A percentile compares a stretch with the other conserved stretches of the same genome.
Evolutionary conservation across 2,329 filamentous ascomycete species (phyloP).

Genomic region (Cladosporium sp.): DNA sequence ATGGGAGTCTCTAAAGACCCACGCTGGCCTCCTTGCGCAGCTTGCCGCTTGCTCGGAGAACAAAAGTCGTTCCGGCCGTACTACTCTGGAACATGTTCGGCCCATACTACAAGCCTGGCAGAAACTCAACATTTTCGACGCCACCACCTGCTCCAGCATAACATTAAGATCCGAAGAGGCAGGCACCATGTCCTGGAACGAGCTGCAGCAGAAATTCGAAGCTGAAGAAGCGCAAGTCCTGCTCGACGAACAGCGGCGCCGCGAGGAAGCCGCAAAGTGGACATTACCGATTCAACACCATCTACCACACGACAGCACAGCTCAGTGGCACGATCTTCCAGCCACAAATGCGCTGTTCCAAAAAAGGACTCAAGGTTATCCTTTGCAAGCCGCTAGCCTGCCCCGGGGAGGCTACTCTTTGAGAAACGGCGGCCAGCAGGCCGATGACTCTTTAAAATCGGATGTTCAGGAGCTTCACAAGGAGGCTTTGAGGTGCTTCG

Average conservation of each 20-base stretch:
- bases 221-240: slow-evolving; percentile 12
- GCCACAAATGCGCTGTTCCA: slow-evolving; percentile 34
- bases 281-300: slow-evolving; percentile 29
- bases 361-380: slow-evolving; percentile 29
- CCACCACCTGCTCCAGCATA: neutral
- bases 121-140: slow-evolving; percentile 9
- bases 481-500: slow-evolving; percentile 30
- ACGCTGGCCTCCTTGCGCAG: slow-evolving; percentile 15
- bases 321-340: slow-evolving; percentile 35
- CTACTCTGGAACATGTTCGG: neutral
- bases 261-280: slow-evolving; percentile 21
- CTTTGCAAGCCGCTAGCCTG: slow-evolving; percentile 29
- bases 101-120: slow-evolving; percentile 14
- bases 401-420: slow-evolving; percentile 31
- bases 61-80: neutral
- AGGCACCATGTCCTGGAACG: slow-evolving; percentile 4
- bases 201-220: slow-evolving; percentile 15
- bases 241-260: slow-evolving; percentile 16
- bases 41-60: slow-evolving; percentile 16
- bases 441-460: slow-evolving; percentile 23
- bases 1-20: slow-evolving; percentile 11
- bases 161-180: slow-evolving; percentile 9
- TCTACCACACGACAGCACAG: slow-evolving; percentile 28
- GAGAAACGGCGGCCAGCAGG: slow-evolving; percentile 26
- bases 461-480: slow-evolving; percentile 28